phyloP scores from a whole-genome alignment of 2,329 filamentous ascomycete species.

The Chrysoporthe austroafricana region DNA sequence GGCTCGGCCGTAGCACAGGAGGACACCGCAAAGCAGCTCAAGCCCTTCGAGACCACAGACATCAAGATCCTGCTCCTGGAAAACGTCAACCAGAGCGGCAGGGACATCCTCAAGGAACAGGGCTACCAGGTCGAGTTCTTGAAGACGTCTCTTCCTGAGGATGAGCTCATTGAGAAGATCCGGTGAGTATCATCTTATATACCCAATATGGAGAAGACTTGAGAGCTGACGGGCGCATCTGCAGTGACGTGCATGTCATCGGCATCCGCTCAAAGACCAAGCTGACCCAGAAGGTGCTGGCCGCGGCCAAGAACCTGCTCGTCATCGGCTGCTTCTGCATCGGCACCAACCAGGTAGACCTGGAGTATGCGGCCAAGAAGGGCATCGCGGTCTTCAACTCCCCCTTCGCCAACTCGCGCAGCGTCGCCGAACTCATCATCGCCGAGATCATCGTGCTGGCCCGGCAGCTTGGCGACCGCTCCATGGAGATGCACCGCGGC shows the following conservation, averaged over 20 bases:
- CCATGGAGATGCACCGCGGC: constrained; percentile 89
- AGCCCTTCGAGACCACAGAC: constrained; percentile 93
- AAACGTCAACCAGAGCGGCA: constrained; percentile 91
- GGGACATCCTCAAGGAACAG: constrained; percentile 79
- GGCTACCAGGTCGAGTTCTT: constrained; percentile 95
- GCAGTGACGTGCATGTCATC: constrained; percentile 91
- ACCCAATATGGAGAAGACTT: not conserved
- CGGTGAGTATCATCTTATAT: constrained; percentile 57
- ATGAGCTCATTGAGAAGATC: constrained; percentile 96
- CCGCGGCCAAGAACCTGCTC: constrained; percentile 89
- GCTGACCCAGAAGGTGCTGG: constrained; percentile 81
- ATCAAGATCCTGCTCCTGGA: constrained; percentile 96
- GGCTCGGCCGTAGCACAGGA: constrained; percentile 39
- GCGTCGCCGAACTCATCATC: constrained; percentile 95
- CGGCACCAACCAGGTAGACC: constrained; percentile 92
- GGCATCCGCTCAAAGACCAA: constrained; percentile 98
- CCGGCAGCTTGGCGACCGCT: constrained; percentile 90
- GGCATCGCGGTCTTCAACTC: constrained; percentile 99
- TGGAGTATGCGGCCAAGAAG: constrained; percentile 78
- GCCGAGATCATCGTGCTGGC: constrained; percentile 90
- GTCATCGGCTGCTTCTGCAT: constrained; percentile 99
- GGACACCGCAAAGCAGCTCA: constrained; percentile 70
- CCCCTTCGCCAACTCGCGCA: constrained; percentile 96
- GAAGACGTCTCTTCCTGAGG: constrained; percentile 88
- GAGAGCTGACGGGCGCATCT: not conserved